Percentiles rank a stretch among this genome's conserved stretches.
Conservation (phyloP, 1,139 yeast species). For the Candida anutae region DNA sequence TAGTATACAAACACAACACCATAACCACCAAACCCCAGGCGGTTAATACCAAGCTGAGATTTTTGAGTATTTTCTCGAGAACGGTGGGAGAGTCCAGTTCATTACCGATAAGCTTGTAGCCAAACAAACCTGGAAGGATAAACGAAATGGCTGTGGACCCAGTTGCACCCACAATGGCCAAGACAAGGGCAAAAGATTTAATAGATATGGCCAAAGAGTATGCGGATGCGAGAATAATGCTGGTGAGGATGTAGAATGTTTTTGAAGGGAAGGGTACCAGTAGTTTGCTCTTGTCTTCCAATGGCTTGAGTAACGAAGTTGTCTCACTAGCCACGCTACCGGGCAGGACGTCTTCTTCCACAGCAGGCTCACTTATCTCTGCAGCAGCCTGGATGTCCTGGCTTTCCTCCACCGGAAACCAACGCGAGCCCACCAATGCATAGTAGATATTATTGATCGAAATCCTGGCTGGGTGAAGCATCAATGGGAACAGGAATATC, state of each 20-base stretch:
- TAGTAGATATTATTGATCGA: slow-evolving; percentile 69
- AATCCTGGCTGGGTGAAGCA: slow-evolving; percentile 88
- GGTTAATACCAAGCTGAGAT: slow-evolving; percentile 24
- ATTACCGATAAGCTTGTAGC: slow-evolving; percentile 38
- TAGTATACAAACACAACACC: slow-evolving; percentile 33
- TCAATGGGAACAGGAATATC: slow-evolving; percentile 78
- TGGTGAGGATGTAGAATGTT: slow-evolving; percentile 43
- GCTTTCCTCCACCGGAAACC: neutral
- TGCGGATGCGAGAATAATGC: slow-evolving; percentile 33
- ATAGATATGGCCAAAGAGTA: slow-evolving; percentile 39
- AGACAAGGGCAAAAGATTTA: slow-evolving; percentile 46
- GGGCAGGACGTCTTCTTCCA: slow-evolving; percentile 1
- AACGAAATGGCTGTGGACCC: slow-evolving; percentile 56
- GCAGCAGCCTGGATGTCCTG: neutral
- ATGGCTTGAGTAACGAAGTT: slow-evolving; percentile 3
- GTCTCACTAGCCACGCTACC: slow-evolving; percentile 5
- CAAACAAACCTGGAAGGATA: slow-evolving; percentile 53
- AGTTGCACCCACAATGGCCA: slow-evolving; percentile 54
- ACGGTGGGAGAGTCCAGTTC: slow-evolving; percentile 15
- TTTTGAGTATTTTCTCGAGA: slow-evolving; percentile 18
- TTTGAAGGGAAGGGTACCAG: slow-evolving; percentile 45
- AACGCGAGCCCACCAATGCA: slow-evolving; percentile 25
- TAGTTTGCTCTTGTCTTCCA: slow-evolving; percentile 8
- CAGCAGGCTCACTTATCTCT: slow-evolving; percentile 1
- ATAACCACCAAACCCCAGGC: slow-evolving; percentile 38